These are phyloP conservation scores for Lepiota venenata DNA, from an alignment of 768 basidiomycete species.

Conservation along the genomic window DNA sequence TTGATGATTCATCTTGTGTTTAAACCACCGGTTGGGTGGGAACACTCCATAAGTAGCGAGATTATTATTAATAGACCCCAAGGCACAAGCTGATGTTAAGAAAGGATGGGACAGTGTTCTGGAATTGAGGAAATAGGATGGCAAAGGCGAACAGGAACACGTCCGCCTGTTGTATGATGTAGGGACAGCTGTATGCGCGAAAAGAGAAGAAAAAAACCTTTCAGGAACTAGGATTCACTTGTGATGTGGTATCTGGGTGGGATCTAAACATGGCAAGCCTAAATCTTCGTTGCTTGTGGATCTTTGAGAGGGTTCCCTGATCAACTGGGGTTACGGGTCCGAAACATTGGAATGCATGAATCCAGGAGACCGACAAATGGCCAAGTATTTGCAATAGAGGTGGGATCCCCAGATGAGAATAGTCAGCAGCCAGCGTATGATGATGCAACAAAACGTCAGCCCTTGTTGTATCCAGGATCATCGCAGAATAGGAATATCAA, in stretches of 20 bases:
- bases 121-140: background rate
- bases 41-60: background rate
- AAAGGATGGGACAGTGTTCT: background rate
- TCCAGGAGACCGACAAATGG: background rate
- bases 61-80: background rate
- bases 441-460: too few relatives aligned
- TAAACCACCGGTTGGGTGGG: background rate
- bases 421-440: too few relatives aligned
- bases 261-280: conserved; percentile 8
- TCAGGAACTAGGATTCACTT: conserved; percentile 9
- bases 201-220: background rate
- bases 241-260: conserved; percentile 5
- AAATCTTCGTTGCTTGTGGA: background rate
- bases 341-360: background rate
- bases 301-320: background rate
- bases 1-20: background rate
- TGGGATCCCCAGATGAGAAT: too few relatives aligned
- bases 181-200: conserved; percentile 1
- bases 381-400: too few relatives aligned
- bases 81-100: background rate
- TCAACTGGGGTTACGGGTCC: conserved; percentile 7
- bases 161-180: background rate
- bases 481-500: too few relatives aligned
- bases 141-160: background rate
- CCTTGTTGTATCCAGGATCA: too few relatives aligned